A percentile compares a stretch with the other conserved stretches of the same genome.
phyloP scores from a whole-genome alignment of 1,284 basidiomycete genomes.

The Schizopora paradoxa region DNA sequence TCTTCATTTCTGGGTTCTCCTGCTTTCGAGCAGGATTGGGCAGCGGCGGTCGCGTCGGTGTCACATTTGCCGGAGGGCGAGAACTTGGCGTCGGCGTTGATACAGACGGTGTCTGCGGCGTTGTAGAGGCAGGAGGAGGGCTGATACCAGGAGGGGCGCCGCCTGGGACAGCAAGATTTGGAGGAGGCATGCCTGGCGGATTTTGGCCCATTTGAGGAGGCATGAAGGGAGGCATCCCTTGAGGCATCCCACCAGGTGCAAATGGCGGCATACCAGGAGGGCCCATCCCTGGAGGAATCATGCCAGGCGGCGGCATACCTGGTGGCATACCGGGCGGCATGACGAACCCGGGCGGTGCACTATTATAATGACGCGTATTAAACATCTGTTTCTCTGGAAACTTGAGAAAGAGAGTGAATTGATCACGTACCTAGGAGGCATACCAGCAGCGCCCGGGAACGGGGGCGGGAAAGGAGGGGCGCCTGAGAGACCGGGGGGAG shows the following conservation, averaged over 20 bases:
- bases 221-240: slow-evolving; percentile 20
- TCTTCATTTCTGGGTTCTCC: slow-evolving; percentile 70
- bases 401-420: not conserved
- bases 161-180: slow-evolving; percentile 20
- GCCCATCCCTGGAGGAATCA: slow-evolving; percentile 14
- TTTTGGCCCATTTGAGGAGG: slow-evolving; percentile 8
- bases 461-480: slow-evolving; percentile 32
- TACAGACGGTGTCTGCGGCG: no score
- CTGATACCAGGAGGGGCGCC: slow-evolving; percentile 3
- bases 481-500: slow-evolving; percentile 35
- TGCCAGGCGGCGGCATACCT: no score
- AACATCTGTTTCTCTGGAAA: not conserved
- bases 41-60: slow-evolving; percentile 40
- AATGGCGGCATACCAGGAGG: slow-evolving; percentile 21
- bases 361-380: slow-evolving; percentile 27
- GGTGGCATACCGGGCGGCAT: slow-evolving; percentile 27
- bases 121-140: not conserved
- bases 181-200: slow-evolving; percentile 20
- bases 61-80: slow-evolving; percentile 23
- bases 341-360: slow-evolving; percentile 26
- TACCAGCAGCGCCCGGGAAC: slow-evolving; percentile 36
- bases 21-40: slow-evolving; percentile 56
- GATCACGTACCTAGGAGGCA: slow-evolving; percentile 45
- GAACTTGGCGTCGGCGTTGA: slow-evolving; percentile 19
- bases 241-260: slow-evolving; percentile 21